phyloP scores from a whole-genome alignment of 2,329 filamentous ascomycete genomes.

The Ustulina deusta region DNA sequence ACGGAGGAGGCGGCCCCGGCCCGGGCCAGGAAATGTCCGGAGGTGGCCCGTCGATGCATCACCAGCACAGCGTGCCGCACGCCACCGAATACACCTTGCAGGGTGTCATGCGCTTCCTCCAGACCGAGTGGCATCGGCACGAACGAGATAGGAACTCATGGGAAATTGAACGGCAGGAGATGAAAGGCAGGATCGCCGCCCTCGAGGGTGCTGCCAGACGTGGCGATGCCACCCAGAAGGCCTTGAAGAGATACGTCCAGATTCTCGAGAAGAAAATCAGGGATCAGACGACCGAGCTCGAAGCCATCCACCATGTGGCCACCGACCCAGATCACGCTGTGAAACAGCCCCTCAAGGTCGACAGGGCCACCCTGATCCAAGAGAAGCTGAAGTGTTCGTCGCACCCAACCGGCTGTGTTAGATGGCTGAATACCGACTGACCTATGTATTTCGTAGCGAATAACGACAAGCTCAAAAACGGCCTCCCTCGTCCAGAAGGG shows the following conservation, averaged over 20 bases:
- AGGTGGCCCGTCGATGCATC: slow-evolving; percentile 54
- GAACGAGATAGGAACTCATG: slow-evolving; percentile 97
- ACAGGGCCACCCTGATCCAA: slow-evolving; percentile 65
- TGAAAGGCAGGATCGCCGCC: slow-evolving; percentile 96
- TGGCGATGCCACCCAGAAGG: slow-evolving; percentile 88
- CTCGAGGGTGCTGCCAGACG: slow-evolving; percentile 91
- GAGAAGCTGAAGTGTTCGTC: slow-evolving; percentile 67
- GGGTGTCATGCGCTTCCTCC: slow-evolving; percentile 97
- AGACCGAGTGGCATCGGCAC: slow-evolving; percentile 99
- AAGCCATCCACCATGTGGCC: slow-evolving; percentile 61
- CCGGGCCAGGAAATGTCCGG: slow-evolving; percentile 55
- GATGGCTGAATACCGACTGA: slow-evolving; percentile 21
- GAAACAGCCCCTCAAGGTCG: slow-evolving; percentile 54
- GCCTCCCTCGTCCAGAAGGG: slow-evolving; percentile 59
- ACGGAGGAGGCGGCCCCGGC: slow-evolving; percentile 59
- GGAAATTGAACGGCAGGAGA: slow-evolving; percentile 99
- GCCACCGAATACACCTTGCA: slow-evolving; percentile 73
- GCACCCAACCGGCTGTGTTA: slow-evolving; percentile 27
- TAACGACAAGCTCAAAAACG: slow-evolving; percentile 55
- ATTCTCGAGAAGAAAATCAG: slow-evolving; percentile 91
- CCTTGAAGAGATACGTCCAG: slow-evolving; percentile 87
- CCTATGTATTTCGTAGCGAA: slow-evolving; percentile 53
- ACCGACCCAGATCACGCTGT: slow-evolving; percentile 61
- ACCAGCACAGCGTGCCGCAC: slow-evolving; percentile 62
- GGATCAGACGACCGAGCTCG: slow-evolving; percentile 80